phyloP scores from a whole-genome alignment of 192 early-diverging fungal genomes.

The Mortierella hygrophila region DNA sequence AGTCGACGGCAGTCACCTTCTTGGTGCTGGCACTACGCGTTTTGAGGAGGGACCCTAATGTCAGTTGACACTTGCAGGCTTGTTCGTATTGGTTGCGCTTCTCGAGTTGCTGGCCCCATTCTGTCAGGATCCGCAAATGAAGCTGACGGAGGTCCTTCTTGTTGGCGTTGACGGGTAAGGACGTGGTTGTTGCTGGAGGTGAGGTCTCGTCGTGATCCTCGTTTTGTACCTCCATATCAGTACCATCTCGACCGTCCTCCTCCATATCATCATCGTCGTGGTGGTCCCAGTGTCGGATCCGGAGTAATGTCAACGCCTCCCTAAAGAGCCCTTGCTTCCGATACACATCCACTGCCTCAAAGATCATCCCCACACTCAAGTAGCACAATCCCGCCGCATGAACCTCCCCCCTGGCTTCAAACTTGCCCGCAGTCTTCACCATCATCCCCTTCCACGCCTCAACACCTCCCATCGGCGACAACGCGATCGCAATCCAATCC shows the following conservation, averaged over 20 bases:
- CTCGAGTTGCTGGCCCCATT: slow-evolving; percentile 46
- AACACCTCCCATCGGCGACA: slow-evolving; percentile 64
- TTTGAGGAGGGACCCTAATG: slow-evolving; percentile 13
- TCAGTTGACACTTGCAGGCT: slow-evolving; percentile 49
- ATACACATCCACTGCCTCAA: slow-evolving; percentile 61
- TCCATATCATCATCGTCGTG: slow-evolving; percentile 6
- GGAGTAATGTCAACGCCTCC: slow-evolving; percentile 49
- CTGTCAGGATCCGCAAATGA: slow-evolving; percentile 33
- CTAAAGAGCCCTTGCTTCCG: slow-evolving; percentile 52
- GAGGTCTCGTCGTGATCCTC: not conserved
- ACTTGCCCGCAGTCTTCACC: slow-evolving; percentile 55
- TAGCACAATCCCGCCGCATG: slow-evolving; percentile 59
- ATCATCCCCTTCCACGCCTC: slow-evolving; percentile 60
- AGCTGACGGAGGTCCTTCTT: slow-evolving; percentile 2
- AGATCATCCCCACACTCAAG: slow-evolving; percentile 55
- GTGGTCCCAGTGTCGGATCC: slow-evolving; percentile 36
- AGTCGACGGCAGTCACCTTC: not conserved
- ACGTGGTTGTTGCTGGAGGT: not conserved
- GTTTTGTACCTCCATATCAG: not conserved
- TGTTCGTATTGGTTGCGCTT: slow-evolving; percentile 24
- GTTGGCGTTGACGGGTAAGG: no score
- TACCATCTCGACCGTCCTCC: not conserved
- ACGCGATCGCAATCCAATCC: slow-evolving; percentile 65
- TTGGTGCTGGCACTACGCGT: not conserved
- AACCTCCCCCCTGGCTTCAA: slow-evolving; percentile 41